These are phyloP conservation scores for Diutina sp. DNA, from an alignment of 1,139 yeast species.

Conservation along the genomic window DNA sequence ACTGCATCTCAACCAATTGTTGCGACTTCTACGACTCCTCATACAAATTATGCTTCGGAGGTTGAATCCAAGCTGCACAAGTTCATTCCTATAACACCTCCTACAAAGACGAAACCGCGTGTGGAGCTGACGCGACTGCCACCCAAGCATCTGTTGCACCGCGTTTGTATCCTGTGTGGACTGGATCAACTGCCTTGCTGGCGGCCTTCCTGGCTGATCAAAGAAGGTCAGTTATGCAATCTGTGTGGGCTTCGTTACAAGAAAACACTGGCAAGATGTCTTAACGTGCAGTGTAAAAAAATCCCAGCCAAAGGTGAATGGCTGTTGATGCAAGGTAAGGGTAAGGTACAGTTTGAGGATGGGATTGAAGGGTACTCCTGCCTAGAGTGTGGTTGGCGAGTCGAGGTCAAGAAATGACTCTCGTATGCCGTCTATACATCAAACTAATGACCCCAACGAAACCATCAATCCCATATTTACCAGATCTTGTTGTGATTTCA, in stretches of 20 bases:
- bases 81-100: slow-evolving; percentile 33
- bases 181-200: slow-evolving; percentile 93
- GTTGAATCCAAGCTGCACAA: neutral
- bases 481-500: neutral
- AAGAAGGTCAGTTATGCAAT: slow-evolving; percentile 88
- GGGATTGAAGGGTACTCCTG: slow-evolving; percentile 42
- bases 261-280: slow-evolving; percentile 86
- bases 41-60: neutral
- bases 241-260: slow-evolving; percentile 92
- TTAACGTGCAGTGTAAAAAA: slow-evolving; percentile 60
- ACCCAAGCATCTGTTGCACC: slow-evolving; percentile 18
- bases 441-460: neutral
- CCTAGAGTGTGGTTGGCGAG: slow-evolving; percentile 50
- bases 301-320: slow-evolving; percentile 97
- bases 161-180: slow-evolving; percentile 83
- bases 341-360: slow-evolving; percentile 31
- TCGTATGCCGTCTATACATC: neutral
- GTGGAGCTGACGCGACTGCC: slow-evolving; percentile 24
- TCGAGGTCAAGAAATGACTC: slow-evolving; percentile 20
- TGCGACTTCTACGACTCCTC: neutral
- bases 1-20: neutral
- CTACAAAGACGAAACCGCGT: slow-evolving; percentile 20
- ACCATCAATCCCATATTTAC: neutral
- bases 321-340: slow-evolving; percentile 72
- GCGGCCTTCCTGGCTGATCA: slow-evolving; percentile 92